Conservation (phyloP, 1,139 yeast species). For the Blastobotrys arbuscula region DNA sequence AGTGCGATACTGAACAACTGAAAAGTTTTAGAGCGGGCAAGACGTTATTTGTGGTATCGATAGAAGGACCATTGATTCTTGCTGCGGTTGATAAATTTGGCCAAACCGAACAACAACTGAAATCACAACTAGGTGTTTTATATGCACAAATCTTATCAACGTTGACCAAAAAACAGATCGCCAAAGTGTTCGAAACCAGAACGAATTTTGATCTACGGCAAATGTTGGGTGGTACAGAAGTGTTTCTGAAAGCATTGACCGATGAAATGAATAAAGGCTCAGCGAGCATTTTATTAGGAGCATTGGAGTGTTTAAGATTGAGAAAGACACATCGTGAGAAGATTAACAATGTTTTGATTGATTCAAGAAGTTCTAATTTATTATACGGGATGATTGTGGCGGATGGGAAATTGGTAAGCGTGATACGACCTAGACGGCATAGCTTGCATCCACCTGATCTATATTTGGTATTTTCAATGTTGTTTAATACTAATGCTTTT, state of each 20-base stretch:
- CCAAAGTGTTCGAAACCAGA: conserved; percentile 60
- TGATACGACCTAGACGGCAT: conserved; percentile 58
- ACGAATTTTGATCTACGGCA: conserved; percentile 80
- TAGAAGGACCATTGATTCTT: conserved; percentile 64
- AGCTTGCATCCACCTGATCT: conserved; percentile 66
- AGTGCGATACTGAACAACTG: conserved; percentile 17
- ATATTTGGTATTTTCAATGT: conserved; percentile 56
- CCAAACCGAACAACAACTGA: conserved; percentile 50
- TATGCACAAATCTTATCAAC: conserved; percentile 78
- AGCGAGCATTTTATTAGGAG: conserved; percentile 54
- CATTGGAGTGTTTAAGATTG: conserved; percentile 53
- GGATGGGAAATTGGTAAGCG: conserved; percentile 51
- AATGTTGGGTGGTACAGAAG: conserved; percentile 60
- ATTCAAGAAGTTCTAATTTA: conserved; percentile 41
- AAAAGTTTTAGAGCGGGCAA: conserved; percentile 31
- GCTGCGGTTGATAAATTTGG: conserved; percentile 62
- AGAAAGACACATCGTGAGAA: conserved; percentile 43
- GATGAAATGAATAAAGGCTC: conserved; percentile 48
- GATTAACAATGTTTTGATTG: conserved; percentile 42
- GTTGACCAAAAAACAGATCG: conserved; percentile 67
- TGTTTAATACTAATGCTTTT: conserved; percentile 49
- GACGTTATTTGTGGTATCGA: conserved; percentile 54
- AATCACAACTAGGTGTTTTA: conserved; percentile 64
- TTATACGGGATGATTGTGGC: conserved; percentile 60
- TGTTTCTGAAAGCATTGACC: conserved; percentile 58